Evolutionary conservation across 2,329 filamentous ascomycete species (phyloP).

Genomic region (Aspergillus sp.): DNA sequence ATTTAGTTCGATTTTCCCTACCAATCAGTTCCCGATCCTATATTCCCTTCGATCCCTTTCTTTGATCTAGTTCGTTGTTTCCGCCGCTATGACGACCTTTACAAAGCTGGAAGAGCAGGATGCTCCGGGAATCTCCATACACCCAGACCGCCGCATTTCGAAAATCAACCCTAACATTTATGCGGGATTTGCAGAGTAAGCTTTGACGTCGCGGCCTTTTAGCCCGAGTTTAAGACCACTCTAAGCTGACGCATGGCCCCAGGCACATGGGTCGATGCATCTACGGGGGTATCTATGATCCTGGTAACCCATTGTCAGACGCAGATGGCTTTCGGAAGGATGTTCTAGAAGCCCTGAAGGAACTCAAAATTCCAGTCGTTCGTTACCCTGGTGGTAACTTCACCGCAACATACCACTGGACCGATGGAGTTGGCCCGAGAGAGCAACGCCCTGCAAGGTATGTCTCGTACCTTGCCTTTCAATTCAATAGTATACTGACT

Average conservation of each 20-base stretch:
- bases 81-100: slow-evolving; percentile 66
- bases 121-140: slow-evolving; percentile 64
- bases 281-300: slow-evolving; percentile 83
- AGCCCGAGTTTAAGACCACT: neutral
- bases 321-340: slow-evolving; percentile 75
- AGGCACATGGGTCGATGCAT: slow-evolving; percentile 89
- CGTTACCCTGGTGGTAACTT: slow-evolving; percentile 85
- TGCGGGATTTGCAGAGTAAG: slow-evolving; percentile 80
- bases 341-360: slow-evolving; percentile 70
- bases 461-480: neutral
- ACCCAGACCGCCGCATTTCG: slow-evolving; percentile 64
- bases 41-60: neutral
- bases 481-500: neutral
- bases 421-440: slow-evolving; percentile 73
- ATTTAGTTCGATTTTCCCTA: slow-evolving; percentile 5
- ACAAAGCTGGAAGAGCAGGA: slow-evolving; percentile 64
- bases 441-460: slow-evolving; percentile 64
- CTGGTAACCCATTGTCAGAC: slow-evolving; percentile 70
- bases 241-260: slow-evolving; percentile 17
- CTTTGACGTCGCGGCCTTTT: slow-evolving; percentile 6
- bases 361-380: slow-evolving; percentile 73
- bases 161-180: slow-evolving; percentile 80
- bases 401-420: slow-evolving; percentile 81
- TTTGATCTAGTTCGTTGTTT: slow-evolving; percentile 1
- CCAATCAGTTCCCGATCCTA: slow-evolving; percentile 10